Percentiles rank a stretch among this genome's conserved stretches.
phyloP scores from a whole-genome alignment of 1,139 yeast species.

The Magnusiomyces magnusii region DNA sequence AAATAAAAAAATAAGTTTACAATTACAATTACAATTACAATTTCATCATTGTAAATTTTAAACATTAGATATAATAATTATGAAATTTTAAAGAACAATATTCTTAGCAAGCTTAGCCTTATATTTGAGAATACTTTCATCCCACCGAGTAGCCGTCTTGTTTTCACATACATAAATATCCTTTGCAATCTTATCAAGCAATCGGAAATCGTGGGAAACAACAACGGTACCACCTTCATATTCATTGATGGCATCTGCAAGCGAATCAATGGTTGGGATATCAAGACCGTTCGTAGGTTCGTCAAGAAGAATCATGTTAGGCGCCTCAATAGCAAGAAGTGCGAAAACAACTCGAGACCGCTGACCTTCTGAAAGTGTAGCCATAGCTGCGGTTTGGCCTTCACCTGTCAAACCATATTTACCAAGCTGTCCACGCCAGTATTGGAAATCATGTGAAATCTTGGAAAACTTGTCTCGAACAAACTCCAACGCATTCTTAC shows the following conservation, averaged over 20 bases:
- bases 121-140: constrained; percentile 82
- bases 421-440: constrained; percentile 98
- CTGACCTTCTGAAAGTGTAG: constrained; percentile 97
- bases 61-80: no score
- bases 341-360: constrained; percentile 99
- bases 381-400: constrained; percentile 98
- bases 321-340: constrained; percentile 85
- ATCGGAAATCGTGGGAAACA: constrained; percentile 98
- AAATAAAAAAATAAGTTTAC: no score
- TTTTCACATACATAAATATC: constrained; percentile 94
- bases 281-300: constrained; percentile 99
- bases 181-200: constrained; percentile 94
- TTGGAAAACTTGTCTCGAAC: constrained; percentile 88
- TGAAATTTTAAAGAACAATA: constrained; percentile 40
- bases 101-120: constrained; percentile 88
- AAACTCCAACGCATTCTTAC: constrained; percentile 91
- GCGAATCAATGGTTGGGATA: constrained; percentile 94
- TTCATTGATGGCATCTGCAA: constrained; percentile 90
- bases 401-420: constrained; percentile 99
- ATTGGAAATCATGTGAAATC: constrained; percentile 95
- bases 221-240: constrained; percentile 98
- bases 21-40: no score
- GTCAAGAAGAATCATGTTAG: constrained; percentile 90
- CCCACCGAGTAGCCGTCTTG: constrained; percentile 95
- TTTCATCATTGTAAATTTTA: no score